These are phyloP conservation scores for Aspergillus sp. DNA, from an alignment of 2,329 filamentous ascomycete species.

Conservation along the genomic window DNA sequence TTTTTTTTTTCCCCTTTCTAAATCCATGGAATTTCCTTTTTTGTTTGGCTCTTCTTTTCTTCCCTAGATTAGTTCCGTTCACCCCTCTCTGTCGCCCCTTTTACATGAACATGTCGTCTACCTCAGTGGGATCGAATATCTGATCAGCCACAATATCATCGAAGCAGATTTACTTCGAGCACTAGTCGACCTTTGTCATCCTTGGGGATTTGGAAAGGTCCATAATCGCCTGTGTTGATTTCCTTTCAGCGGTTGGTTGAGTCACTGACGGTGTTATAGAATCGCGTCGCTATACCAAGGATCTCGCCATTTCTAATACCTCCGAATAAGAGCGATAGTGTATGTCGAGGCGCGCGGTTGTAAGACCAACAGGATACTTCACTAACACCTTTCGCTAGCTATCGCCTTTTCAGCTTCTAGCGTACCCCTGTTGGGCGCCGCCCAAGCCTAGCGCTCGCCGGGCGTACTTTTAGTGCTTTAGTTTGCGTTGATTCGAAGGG, in stretches of 20 bases:
- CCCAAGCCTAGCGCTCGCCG: constrained; percentile 19
- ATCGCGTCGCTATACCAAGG: constrained; percentile 8
- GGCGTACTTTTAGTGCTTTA: constrained; percentile 28
- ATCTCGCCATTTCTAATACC: not conserved
- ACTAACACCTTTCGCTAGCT: constrained; percentile 9
- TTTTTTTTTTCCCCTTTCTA: too few species aligned
- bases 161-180: not conserved
- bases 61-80: constrained; percentile 1
- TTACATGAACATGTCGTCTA: not conserved
- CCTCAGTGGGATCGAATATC: not conserved
- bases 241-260: not conserved
- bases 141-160: constrained; percentile 5
- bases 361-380: constrained; percentile 12
- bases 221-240: constrained; percentile 2
- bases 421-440: constrained; percentile 19
- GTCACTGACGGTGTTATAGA: constrained; percentile 5
- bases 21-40: constrained; percentile 2
- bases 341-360: constrained; percentile 16
- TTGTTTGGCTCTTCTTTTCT: constrained; percentile 12
- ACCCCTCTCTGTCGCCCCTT: constrained; percentile 5
- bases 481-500: constrained; percentile 24
- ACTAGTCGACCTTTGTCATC: not conserved
- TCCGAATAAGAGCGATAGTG: constrained; percentile 8
- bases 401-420: constrained; percentile 18
- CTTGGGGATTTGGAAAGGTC: constrained; percentile 3